Base-by-base conservation (phyloP, 2,329 filamentous ascomycete species). In the Sclerotinia glacialis region DNA sequence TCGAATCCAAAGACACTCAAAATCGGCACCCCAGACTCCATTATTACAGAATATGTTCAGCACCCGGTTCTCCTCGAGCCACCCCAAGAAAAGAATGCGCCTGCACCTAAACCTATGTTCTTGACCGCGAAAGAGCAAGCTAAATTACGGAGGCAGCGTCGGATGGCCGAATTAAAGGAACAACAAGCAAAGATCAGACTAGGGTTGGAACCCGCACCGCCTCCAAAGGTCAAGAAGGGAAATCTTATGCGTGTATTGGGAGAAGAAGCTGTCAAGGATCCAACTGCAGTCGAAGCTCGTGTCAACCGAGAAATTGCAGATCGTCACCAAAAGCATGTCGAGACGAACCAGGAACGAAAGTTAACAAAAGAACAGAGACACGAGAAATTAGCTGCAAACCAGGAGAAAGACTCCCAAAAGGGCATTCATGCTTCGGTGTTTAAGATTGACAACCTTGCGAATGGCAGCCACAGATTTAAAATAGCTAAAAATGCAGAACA, bases 181-280 rank as follows among this genome's bases (percentile, higher is more conserved):
- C 89, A 93, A 76, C 95, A 99, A 79, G 93, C 94, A 47, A 98
- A 99, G 81, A 95, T 98, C 69, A 86, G 94, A 67, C 82, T 99
- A 14, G 95, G 95, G 26, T 83, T 99, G 18, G 89, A 94, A 68
- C 92, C 93, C 3, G 92, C 94, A 26, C 93, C 93, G 37, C 90
- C 93, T 34, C 94, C 95, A 14, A 99, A 98, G 79, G 92, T 99
- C 72, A 98, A 97, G 80, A 96, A 96, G 78, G 91, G 90, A 67
- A 99, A 99, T 78, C 85, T 99, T 76, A 99, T 99, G 95, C 89
- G 93, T 67, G 95, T 99, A 40, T 83, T 97, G 66, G 95, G 95
- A 69, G 92, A 97, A 67, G 76, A 77, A 67, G 89, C 89, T 23
- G 94, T 99, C 71, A 96, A 97, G 76, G 95, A 99, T 78, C 95